Conservation (phyloP, 768 basidiomycete species). For the Tylopilus intermedius region DNA sequence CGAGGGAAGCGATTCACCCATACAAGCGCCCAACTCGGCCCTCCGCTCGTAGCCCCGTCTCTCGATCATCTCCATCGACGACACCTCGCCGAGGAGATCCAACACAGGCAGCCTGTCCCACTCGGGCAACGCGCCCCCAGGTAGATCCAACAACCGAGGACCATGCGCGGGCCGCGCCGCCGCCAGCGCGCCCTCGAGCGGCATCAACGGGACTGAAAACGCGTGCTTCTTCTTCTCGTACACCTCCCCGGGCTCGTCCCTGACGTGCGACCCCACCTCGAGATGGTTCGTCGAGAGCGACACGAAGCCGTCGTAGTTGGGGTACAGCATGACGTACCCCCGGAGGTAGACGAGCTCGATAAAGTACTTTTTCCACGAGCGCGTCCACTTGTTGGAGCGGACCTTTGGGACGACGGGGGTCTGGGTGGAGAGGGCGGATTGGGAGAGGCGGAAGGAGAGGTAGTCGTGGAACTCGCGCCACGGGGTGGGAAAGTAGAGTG, state of each 20-base stretch:
- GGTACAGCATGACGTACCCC: slow-evolving; percentile 86
- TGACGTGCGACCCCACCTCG: slow-evolving; percentile 79
- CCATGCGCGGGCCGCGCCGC: slow-evolving; percentile 10
- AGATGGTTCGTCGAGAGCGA: slow-evolving; percentile 90
- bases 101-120: slow-evolving; percentile 60
- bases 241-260: slow-evolving; percentile 42
- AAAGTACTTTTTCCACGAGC: slow-evolving; percentile 87
- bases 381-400: slow-evolving; percentile 75
- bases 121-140: slow-evolving; percentile 45
- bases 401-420: slow-evolving; percentile 61
- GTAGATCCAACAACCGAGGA: slow-evolving; percentile 52
- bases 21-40: slow-evolving; percentile 33
- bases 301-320: slow-evolving; percentile 66
- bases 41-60: slow-evolving; percentile 33
- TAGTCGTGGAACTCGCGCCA: slow-evolving; percentile 86
- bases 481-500: slow-evolving; percentile 82
- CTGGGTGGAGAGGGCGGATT: slow-evolving; percentile 30
- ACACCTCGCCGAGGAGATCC: slow-evolving; percentile 56
- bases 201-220: slow-evolving; percentile 71
- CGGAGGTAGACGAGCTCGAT: slow-evolving; percentile 80
- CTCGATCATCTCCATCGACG: slow-evolving; percentile 33
- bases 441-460: slow-evolving; percentile 66
- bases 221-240: slow-evolving; percentile 52
- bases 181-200: slow-evolving; percentile 22
- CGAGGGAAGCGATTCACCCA: slow-evolving; percentile 11